phyloP scores from a whole-genome alignment of 2,329 filamentous ascomycete genomes.

The Juglanconis sp. region DNA sequence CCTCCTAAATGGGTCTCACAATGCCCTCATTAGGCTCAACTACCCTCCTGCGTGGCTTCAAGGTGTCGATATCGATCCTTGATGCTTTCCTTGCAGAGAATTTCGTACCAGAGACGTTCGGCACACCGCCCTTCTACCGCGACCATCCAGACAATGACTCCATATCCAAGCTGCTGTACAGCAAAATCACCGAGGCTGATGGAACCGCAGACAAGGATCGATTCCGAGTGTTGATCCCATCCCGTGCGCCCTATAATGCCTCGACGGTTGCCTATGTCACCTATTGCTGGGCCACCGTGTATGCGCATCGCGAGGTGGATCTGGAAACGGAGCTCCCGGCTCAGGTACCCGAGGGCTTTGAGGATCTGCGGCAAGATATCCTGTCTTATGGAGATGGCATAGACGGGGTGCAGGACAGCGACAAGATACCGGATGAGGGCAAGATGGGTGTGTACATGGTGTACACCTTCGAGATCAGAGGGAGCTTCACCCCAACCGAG shows the following conservation, averaged over 20 bases:
- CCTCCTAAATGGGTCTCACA: neutral
- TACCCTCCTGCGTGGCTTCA: slow-evolving; percentile 1
- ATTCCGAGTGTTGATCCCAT: slow-evolving; percentile 4
- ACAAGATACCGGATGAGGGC: neutral
- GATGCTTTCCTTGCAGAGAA: slow-evolving; percentile 2
- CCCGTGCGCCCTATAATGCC: neutral
- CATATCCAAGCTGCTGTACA: neutral
- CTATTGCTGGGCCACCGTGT: slow-evolving; percentile 3
- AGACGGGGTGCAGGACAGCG: neutral
- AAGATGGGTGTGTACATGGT: neutral
- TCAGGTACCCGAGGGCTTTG: neutral
- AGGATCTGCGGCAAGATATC: neutral
- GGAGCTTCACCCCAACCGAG: neutral
- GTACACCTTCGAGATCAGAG: neutral
- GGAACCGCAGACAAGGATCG: neutral
- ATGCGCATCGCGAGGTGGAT: neutral
- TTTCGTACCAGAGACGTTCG: slow-evolving; percentile 4
- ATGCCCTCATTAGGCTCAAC: neutral
- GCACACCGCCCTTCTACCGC: slow-evolving; percentile 4
- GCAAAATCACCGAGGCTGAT: neutral
- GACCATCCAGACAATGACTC: slow-evolving; percentile 4
- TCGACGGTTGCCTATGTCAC: slow-evolving; percentile 5
- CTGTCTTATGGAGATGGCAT: neutral
- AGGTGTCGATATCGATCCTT: slow-evolving; percentile 1
- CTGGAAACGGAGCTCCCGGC: slow-evolving; percentile 6